Conservation (phyloP, 768 basidiomycete genomes). For the Mycena rosella region DNA sequence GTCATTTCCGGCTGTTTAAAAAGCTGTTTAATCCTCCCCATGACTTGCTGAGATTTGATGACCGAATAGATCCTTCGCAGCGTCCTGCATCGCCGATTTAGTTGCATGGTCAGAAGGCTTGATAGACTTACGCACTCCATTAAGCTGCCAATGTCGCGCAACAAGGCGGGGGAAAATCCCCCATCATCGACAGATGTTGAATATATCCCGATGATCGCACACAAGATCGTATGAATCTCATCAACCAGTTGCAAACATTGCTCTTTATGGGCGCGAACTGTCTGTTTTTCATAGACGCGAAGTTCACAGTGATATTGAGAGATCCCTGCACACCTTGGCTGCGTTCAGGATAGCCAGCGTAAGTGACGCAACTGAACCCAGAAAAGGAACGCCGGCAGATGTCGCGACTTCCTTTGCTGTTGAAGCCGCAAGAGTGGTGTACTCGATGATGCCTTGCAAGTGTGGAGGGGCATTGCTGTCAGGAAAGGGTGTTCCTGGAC, state of each 20-base stretch:
- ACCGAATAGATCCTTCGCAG: not conserved
- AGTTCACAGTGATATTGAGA: not conserved
- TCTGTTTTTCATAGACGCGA: not conserved
- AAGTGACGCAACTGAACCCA: not conserved
- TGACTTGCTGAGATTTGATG: not conserved
- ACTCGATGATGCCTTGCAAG: not conserved
- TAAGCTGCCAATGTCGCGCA: not conserved
- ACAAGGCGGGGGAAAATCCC: not conserved
- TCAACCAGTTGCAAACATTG: not conserved
- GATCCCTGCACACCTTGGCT: not conserved
- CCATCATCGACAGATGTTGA: not conserved
- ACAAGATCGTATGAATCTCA: not conserved
- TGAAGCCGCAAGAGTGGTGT: not conserved
- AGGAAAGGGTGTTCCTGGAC: too few species aligned
- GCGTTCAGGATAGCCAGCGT: not conserved
- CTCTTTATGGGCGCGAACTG: not conserved
- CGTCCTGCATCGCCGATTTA: not conserved
- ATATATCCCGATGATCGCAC: not conserved
- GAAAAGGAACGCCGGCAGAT: not conserved
- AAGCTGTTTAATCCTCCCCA: not conserved
- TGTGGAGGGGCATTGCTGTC: not conserved
- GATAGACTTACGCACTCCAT: not conserved
- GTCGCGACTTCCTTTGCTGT: not conserved
- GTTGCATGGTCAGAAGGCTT: not conserved
- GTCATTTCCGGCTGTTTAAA: not conserved